These are phyloP conservation scores for Lipomyces yamanashiensis DNA, from an alignment of 805 yeast genomes.

Conservation along the genomic window DNA sequence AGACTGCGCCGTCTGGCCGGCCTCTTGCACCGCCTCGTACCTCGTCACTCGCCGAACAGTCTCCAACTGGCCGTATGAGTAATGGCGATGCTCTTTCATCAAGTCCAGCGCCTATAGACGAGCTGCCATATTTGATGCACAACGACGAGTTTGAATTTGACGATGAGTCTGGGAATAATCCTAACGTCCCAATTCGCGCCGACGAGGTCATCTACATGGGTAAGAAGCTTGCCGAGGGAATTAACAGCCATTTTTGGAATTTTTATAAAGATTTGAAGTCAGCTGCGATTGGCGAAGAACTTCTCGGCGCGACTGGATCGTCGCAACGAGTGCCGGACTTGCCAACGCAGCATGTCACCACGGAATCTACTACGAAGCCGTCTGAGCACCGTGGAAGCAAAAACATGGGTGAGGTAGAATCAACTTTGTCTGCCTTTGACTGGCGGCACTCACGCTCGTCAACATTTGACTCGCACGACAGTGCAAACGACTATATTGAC, in stretches of 20 bases:
- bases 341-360: not conserved
- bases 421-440: not conserved
- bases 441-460: slow-evolving; percentile 25
- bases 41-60: slow-evolving; percentile 18
- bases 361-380: not conserved
- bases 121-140: slow-evolving; percentile 7
- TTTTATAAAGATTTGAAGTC: slow-evolving; percentile 38
- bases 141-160: slow-evolving; percentile 35
- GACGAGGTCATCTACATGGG: slow-evolving; percentile 39
- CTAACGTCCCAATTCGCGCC: slow-evolving; percentile 26
- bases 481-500: slow-evolving; percentile 21
- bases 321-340: not conserved
- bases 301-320: not conserved
- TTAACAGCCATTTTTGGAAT: slow-evolving; percentile 38
- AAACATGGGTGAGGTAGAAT: not conserved
- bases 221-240: slow-evolving; percentile 37
- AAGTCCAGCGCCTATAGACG: slow-evolving; percentile 9
- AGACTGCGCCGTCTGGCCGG: slow-evolving; percentile 35
- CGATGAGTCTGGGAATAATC: slow-evolving; percentile 13
- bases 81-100: not conserved
- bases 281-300: slow-evolving; percentile 39
- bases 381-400: not conserved
- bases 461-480: slow-evolving; percentile 25
- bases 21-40: slow-evolving; percentile 35
- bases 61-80: not conserved